Evolutionary conservation across 2,329 filamentous ascomycete species (phyloP).

Genomic region (Xylariaceae sp.): DNA sequence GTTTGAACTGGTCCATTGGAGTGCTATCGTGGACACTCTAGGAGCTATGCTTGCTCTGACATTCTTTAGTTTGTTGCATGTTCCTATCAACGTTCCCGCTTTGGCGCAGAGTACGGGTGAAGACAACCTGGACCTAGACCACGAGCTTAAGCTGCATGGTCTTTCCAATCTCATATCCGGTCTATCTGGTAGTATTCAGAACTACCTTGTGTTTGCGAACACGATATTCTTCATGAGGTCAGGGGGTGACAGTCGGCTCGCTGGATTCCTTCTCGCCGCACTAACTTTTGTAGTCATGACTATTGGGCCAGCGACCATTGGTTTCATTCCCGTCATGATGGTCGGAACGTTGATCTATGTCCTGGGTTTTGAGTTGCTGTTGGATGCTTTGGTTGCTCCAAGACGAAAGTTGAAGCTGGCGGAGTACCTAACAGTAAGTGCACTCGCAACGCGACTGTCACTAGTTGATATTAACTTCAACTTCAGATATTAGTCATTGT

Average conservation of each 20-base stretch:
- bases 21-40: conserved; percentile 80
- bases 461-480: conserved; percentile 32
- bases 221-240: conserved; percentile 96
- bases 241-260: conserved; percentile 84
- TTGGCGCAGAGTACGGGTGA: conserved; percentile 89
- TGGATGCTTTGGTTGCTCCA: conserved; percentile 88
- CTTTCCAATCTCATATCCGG: conserved; percentile 93
- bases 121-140: conserved; percentile 89
- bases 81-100: conserved; percentile 97
- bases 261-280: conserved; percentile 82
- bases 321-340: conserved; percentile 95
- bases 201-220: conserved; percentile 97
- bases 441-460: not conserved
- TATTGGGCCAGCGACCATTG: conserved; percentile 85
- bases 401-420: conserved; percentile 85
- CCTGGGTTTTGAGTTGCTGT: conserved; percentile 87
- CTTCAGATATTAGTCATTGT: conserved; percentile 80
- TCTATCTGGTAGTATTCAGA: conserved; percentile 85
- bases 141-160: conserved; percentile 90
- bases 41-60: conserved; percentile 97
- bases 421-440: conserved; percentile 82
- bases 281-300: conserved; percentile 84
- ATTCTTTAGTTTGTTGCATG: conserved; percentile 96
- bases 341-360: conserved; percentile 95
- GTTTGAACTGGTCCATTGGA: conserved; percentile 81